Evolutionary conservation across 306 rosid species (phyloP).

Genomic region (Vigna hirtella): DNA sequence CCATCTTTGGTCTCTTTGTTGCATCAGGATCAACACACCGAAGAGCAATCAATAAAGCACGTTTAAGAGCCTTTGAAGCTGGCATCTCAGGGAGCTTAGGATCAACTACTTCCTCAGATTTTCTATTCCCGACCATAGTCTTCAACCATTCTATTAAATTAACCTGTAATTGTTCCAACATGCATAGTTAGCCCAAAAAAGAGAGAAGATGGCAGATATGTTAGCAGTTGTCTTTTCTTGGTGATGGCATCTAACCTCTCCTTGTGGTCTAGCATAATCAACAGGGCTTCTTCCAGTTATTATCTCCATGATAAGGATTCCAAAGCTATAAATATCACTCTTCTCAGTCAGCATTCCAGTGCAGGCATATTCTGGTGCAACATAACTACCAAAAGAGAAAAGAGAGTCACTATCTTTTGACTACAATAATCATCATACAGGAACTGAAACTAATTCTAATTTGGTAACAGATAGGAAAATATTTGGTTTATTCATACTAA

Average conservation of each 20-base stretch:
- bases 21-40: slow-evolving; percentile 97
- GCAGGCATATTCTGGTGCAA: slow-evolving; percentile 98
- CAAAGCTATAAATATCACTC: slow-evolving; percentile 95
- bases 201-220: not conserved
- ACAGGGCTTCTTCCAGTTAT: slow-evolving; percentile 93
- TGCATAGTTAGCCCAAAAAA: slow-evolving; percentile 36
- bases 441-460: slow-evolving; percentile 2
- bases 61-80: slow-evolving; percentile 89
- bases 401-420: slow-evolving; percentile 39
- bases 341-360: slow-evolving; percentile 97
- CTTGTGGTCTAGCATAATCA: slow-evolving; percentile 85
- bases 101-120: slow-evolving; percentile 85
- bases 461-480: not conserved
- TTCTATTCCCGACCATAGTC: slow-evolving; percentile 84
- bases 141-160: slow-evolving; percentile 96
- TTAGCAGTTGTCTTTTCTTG: slow-evolving; percentile 5
- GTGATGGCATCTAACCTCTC: slow-evolving; percentile 70
- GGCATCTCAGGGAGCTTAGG: slow-evolving; percentile 90
- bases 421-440: slow-evolving; percentile 1
- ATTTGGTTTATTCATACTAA: slow-evolving; percentile 57
- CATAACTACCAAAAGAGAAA: slow-evolving; percentile 69
- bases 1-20: slow-evolving; percentile 95
- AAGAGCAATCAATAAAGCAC: slow-evolving; percentile 84
- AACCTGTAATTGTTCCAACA: slow-evolving; percentile 56
- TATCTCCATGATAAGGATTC: slow-evolving; percentile 91